Base-by-base conservation (phyloP, 345 rosid genomes). In the Lumnitzera littorea region DNA sequence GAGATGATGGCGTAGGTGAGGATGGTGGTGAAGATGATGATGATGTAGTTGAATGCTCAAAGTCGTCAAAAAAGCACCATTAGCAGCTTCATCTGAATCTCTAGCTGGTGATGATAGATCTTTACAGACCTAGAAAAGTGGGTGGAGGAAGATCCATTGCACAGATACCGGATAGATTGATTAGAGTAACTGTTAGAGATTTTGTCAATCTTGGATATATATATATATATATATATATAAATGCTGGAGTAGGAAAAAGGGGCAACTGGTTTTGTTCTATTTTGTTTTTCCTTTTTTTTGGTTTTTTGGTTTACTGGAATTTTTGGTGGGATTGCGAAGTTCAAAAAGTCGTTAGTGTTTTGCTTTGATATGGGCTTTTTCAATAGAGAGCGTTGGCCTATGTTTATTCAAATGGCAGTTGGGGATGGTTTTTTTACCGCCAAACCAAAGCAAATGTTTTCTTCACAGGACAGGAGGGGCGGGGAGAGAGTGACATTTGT, bases 341-440 rank as follows among this genome's bases (percentile, higher is more conserved):
- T 27, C 75, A 69, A 78, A 75, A 78, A 52, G 75, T 72, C 56
- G 82, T 75, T 78, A 60, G 80, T 43, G 17, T 15, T 62, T 46
- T 14, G 56, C 29, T 2, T 10, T 53, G 24, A 27, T 55, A 64
- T 74, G 72, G 74, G 64, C 72, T 60, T 57, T 61, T 55, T 50
- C 64, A 51, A 41, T 50, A 2, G 58, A 46, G 36, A 43, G 41
- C 74, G 79, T 74, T 74, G 36, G 49, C 25, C 20, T 52, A 13
- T 48, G 61, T 24, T 50, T 48, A 65, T 79, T 79, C 80, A 75
- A 79, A 79, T 70, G 74, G 65, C 65, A 73, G 83, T 79, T 79
- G 62, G 23, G 54, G 51, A 52, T 62, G 56, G 25, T 61, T 68
- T 49, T 76, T 58, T 72, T 48, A 56, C 79, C 79, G 79, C 82